Base-by-base conservation (phyloP, 371 early-diverging fungal species). In the Mucor piriformis region DNA sequence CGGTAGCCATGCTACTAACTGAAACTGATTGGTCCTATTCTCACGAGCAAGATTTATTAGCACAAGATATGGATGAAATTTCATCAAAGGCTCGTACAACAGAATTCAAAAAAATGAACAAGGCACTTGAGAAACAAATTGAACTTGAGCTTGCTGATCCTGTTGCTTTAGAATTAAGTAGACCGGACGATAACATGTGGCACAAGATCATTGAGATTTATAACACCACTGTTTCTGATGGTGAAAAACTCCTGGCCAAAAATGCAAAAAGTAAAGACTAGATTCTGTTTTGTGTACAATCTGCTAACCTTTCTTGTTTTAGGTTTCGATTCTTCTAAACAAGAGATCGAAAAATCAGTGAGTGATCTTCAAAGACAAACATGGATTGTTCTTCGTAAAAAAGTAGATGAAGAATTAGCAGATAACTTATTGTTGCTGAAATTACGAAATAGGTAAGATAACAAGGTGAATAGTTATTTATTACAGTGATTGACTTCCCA, bases 21-120 rank as follows among this genome's bases (percentile, higher is more conserved):
- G 91, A 82, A 16, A 87, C 91, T 1, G 89, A 90, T 40, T 96
- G 98, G 97, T 74, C 84, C 1, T 88, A 78, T 64, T 83, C 70
- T 2, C 83, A 90, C 56, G 90, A 92, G 51, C 64, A 70, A 33
- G 63, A 65, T n/a, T 82, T 85, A 43, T 79, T 96, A 32, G 72
- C 81, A 33, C 73, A 76, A 27, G 92, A 86, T 24, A 76, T 96
- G 32, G 78, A 81, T 11, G 83, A 88, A 25, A 76, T 88, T 5
- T 84, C 89, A 1, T 69, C 75, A 3, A 78, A 82, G 57, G 87
- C 90, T 63, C 81, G 92, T 13, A 72, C 72, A 25, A 90, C 91
- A 54, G 96, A 94, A 64, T 79, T 95, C 48, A 87, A 83, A 61
- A 91, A 90, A 64, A 85, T 92, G 84, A 71, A 88, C 59, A 80